Evolutionary conservation across 495 filamentous ascomycete species (phyloP), one percentile per base, ranked within the genome.

Genomic region (Annulohypoxylon maeteangense): DNA sequence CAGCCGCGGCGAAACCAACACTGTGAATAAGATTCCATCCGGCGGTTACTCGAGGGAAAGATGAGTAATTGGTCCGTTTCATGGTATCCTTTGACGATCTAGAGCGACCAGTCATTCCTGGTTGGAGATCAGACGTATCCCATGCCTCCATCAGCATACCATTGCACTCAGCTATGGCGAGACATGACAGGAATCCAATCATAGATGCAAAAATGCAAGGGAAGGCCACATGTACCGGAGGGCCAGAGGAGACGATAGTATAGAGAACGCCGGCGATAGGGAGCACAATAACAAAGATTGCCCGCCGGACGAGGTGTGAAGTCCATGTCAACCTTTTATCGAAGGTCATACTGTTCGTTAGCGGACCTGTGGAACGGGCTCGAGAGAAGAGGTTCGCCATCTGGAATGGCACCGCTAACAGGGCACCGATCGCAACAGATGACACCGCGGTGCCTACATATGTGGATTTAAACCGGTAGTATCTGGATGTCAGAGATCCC

Each of bases 71-170:
- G 44, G 87, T 89, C 57, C 89, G 81, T 54, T 72, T 77, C 3
- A 65, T 57, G 20, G 62, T 50, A 34, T 71, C 70, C 68, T 88
- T 89, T 44, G 79, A 77, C 63, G 81, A 80, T 34, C 74, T 83
- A 59, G 80, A 82, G 16, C 83, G 81, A 53, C 87, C 85, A 56
- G 89, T 88, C 82, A 89, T 87, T 74, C 91, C 76, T 10, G 84
- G 79, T 44, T 79, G 89, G 0, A 92, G 83, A 71, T 93, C 92
- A 20, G 89, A 92, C 5, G 89, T 90, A 76, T 94, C 91, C 75
- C 87, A 93, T 18, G 89, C 89, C 72, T 94, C 91, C 92, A 93
- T 93, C 78, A 94, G 84, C 55, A 94, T 80, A 4, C 91, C 89
- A 65, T 90, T 84, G 77, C 90, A 92, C 78, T 94, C 92, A 8